These are phyloP conservation scores for Linnemannia hyalina DNA, from an alignment of 192 early-diverging fungal species.

Conservation along the genomic window DNA sequence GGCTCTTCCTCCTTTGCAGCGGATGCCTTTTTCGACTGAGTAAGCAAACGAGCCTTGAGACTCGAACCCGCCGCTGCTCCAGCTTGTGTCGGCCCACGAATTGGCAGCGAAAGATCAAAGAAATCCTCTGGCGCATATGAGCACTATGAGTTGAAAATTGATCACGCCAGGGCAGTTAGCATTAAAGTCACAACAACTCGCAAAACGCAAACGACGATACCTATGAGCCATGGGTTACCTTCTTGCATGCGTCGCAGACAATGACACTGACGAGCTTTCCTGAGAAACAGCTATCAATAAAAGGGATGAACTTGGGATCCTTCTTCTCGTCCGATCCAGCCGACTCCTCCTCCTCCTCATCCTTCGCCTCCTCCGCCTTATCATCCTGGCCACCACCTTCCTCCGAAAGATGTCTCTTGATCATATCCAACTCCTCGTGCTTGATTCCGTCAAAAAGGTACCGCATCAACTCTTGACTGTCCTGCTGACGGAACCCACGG, in stretches of 20 bases:
- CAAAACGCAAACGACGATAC: not conserved
- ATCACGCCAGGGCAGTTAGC: not conserved
- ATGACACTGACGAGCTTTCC: conserved; percentile 77
- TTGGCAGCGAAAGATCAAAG: conserved; percentile 71
- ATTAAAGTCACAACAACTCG: not conserved
- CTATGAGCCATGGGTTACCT: conserved; percentile 41
- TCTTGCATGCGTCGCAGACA: conserved; percentile 75
- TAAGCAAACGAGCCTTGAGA: conserved; percentile 22
- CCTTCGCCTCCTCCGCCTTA: not conserved
- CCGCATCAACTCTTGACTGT: conserved; percentile 78
- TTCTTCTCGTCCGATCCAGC: not conserved
- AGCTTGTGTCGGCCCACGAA: conserved; percentile 40
- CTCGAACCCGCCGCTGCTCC: conserved; percentile 4
- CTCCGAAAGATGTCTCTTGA: conserved; percentile 40
- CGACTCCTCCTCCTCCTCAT: not conserved
- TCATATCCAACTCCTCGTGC: conserved; percentile 64
- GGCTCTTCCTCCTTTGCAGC: not conserved
- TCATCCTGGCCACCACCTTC: not conserved
- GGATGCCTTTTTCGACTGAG: conserved; percentile 2
- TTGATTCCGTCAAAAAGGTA: conserved; percentile 71
- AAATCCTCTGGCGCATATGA: conserved; percentile 74
- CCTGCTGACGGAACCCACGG: conserved; percentile 71
- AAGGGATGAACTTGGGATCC: conserved; percentile 42
- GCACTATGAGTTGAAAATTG: conserved; percentile 18
- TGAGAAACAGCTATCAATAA: conserved; percentile 77